phyloP scores from a whole-genome alignment of 2,329 filamentous ascomycete genomes.

The Cercospora sesami region DNA sequence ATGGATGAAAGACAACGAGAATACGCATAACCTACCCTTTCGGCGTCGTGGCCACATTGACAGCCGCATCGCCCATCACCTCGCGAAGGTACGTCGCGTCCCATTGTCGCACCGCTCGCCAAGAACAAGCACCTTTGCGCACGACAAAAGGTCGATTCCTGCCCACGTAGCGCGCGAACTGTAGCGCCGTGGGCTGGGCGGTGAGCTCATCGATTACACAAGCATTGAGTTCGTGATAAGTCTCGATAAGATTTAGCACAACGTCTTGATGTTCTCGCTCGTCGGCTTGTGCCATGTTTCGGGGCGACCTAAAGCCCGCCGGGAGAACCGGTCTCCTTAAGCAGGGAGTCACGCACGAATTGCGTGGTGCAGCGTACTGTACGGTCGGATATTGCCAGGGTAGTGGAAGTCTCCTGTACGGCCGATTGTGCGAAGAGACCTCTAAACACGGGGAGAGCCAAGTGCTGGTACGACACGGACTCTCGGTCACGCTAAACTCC shows the following conservation, averaged over 20 bases:
- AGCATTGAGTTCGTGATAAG: conserved; percentile 73
- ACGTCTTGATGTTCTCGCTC: neutral
- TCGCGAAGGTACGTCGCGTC: conserved; percentile 59
- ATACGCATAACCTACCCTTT: conserved; percentile 54
- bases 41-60: conserved; percentile 79
- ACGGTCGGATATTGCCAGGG: neutral
- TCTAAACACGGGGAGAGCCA: neutral
- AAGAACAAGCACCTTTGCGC: conserved; percentile 59
- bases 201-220: conserved; percentile 59
- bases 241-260: conserved; percentile 55
- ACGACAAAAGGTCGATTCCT: conserved; percentile 74
- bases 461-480: neutral
- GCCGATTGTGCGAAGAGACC: neutral
- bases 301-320: neutral
- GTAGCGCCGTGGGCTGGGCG: conserved; percentile 68
- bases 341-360: neutral
- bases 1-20: neutral
- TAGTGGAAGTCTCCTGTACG: neutral
- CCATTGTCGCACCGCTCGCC: conserved; percentile 66
- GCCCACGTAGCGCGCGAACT: conserved; percentile 77
- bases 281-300: neutral
- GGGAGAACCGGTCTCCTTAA: neutral
- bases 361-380: neutral
- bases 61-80: conserved; percentile 56
- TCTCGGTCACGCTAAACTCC: neutral